Evolutionary conservation across 495 filamentous ascomycete genomes (phyloP), one percentile per base, ranked within the genome.

Genomic region (Penicillium roqueforti): DNA sequence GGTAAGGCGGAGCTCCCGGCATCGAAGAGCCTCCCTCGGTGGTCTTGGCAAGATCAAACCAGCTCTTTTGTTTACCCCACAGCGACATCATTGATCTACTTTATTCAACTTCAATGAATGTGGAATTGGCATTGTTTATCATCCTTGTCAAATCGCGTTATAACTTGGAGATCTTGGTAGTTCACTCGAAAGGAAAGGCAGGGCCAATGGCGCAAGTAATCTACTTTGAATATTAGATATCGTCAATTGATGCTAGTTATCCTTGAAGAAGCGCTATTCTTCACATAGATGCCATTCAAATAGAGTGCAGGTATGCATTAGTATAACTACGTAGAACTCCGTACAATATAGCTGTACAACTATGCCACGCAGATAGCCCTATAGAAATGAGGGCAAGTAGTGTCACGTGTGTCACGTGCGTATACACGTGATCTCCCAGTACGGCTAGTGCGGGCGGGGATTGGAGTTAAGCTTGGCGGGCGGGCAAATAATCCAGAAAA

Each of bases 391-490:
- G 47, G 54, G 56, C 51, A 49, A 13, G 1, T 11, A 5, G 1
- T 11, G 3, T 3, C 10, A 19, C n/a, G n/a, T n/a, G n/a, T n/a
- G n/a, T 25, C 45, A 57, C 36, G 45, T 49, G 52, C 9, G 2
- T 10, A 0, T 14, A 3, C 49, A 42, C 23, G 39, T 45, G 28
- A 36, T 1, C 1, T 7, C 25, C 39, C 14, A 56, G 54, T 34
- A 6, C 7, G 46, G 54, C 46, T 62, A 60, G 62, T 9, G 53
- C 40, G 47, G 55, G 63, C 61, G 59, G 60, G 63, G 60, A 60
- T 54, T 56, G 62, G 57, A 59, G 60, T 46, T 52, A 58, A 59
- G 57, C 67, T 69, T 66, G 65, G 65, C 62, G 56, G 52, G 43
- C 39, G 26, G 46, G 44, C 50, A 44, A 51, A 59, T 54, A 53